Evolutionary conservation across 2,329 filamentous ascomycete genomes (phyloP), one percentile per base, ranked within the genome.

Genomic region (Beauveria sp.): DNA sequence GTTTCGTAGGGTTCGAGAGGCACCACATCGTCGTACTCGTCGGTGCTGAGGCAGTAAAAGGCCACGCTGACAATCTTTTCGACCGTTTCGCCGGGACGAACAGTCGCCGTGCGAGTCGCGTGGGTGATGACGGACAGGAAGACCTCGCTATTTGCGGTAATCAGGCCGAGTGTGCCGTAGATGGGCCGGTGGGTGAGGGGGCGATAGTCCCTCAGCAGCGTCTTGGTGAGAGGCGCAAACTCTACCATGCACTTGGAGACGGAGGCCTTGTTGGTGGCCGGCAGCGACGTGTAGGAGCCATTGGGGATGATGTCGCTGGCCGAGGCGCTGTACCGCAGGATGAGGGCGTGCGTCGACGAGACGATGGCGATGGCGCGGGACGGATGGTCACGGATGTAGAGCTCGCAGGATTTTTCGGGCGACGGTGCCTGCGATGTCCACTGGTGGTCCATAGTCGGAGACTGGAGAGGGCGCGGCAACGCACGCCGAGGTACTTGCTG

Each of bases 51-150:
- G 70, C 94, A 97, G 77, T 96, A 91, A 72, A 97, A 97, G 66
- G 94, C 90, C 62, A 97, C 93, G 22, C 84, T 86, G 63, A 87
- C 82, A 68, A 97, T 97, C 72, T 87, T 87, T 75, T 94, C 90
- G 26, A 97, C 88, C 4, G 89, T 93, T 79, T 97, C 93, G 52
- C 91, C 91, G 0, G 92, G 92, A 53, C 92, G 83, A 53, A 97
- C 82, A 1, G 85, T 91, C 18, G 92, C 93, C 6, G 92, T 91
- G 64, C 87, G 85, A 22, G 84, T 82, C 43, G 91, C 89, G 51
- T 86, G 85, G 30, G 90, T 96, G 58, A 97, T 90, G 61, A 97
- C 89, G 63, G 92, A 94, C 18, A 97, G 79, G 72, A 97, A 97
- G 16, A 97, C 87, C 77, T 97, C 91, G 63, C 85, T 82, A 64